Evolutionary conservation across 2,329 filamentous ascomycete genomes (phyloP).

Genomic region (Leptodontidium sp.): DNA sequence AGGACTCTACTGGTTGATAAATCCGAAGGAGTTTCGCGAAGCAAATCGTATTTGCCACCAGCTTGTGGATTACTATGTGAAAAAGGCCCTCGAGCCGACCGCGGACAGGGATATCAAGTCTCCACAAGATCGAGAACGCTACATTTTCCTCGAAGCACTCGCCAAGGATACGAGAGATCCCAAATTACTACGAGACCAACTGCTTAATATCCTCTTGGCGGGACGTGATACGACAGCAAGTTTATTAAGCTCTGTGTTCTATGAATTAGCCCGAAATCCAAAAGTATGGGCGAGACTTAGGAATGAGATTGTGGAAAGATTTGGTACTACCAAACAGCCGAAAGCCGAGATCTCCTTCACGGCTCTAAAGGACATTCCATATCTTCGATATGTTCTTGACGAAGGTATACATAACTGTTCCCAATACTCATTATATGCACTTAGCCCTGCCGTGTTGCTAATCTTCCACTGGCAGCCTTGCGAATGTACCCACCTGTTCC

Average conservation of each 20-base stretch:
- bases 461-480: conserved; percentile 9
- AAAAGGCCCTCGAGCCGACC: conserved; percentile 2
- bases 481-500: conserved; percentile 77
- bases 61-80: not conserved
- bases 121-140: conserved; percentile 74
- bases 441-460: not conserved
- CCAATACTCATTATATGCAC: not conserved
- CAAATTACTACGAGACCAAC: not conserved
- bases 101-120: conserved; percentile 49
- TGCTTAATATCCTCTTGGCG: conserved; percentile 57
- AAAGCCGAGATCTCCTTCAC: conserved; percentile 68
- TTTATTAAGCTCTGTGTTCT: not conserved
- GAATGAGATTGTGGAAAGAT: conserved; percentile 47
- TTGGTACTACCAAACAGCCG: conserved; percentile 62
- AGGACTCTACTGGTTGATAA: conserved; percentile 4
- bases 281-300: conserved; percentile 2
- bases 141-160: conserved; percentile 4
- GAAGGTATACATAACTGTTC: not conserved
- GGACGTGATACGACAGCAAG: conserved; percentile 1
- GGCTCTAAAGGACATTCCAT: conserved; percentile 85
- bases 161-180: conserved; percentile 4
- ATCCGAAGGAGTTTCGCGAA: not conserved
- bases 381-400: conserved; percentile 57
- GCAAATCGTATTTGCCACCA: not conserved
- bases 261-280: not conserved